phyloP scores from a whole-genome alignment of 2,329 filamentous ascomycete species.

The Trichoderma aggressivum region DNA sequence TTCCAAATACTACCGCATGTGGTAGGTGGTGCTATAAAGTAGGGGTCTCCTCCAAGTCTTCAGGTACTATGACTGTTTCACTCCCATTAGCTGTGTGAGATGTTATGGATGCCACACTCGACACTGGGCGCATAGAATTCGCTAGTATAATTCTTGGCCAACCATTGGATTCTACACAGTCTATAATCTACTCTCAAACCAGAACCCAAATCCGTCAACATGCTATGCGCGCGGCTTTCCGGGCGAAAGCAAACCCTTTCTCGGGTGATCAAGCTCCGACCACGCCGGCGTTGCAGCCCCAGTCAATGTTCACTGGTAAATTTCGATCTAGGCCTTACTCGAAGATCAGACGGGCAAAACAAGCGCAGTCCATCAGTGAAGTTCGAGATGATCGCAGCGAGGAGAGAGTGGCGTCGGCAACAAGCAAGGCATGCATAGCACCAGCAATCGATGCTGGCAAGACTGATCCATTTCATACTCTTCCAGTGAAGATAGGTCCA shows the following conservation, averaged over 20 bases:
- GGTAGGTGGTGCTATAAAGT: neutral
- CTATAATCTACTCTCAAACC: neutral
- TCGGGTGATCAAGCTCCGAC: neutral
- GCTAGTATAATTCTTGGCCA: neutral
- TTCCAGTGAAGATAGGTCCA: neutral
- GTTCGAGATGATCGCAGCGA: neutral
- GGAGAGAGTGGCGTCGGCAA: neutral
- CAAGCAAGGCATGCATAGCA: neutral
- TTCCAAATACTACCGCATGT: neutral
- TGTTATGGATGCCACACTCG: neutral
- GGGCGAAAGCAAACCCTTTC: neutral
- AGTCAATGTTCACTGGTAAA: neutral
- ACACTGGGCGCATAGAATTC: neutral
- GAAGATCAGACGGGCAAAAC: neutral
- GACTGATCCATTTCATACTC: neutral
- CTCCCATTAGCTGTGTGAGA: neutral
- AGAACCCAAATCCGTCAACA: neutral
- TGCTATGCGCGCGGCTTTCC: neutral
- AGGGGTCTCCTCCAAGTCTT: neutral
- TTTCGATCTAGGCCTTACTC: neutral
- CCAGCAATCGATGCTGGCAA: neutral
- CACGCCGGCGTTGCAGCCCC: neutral
- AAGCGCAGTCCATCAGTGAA: neutral
- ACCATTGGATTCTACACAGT: neutral
- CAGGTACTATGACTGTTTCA: neutral